These are phyloP conservation scores for Psilocybe cubensis DNA, from an alignment of 768 basidiomycete genomes.

Conservation along the genomic window DNA sequence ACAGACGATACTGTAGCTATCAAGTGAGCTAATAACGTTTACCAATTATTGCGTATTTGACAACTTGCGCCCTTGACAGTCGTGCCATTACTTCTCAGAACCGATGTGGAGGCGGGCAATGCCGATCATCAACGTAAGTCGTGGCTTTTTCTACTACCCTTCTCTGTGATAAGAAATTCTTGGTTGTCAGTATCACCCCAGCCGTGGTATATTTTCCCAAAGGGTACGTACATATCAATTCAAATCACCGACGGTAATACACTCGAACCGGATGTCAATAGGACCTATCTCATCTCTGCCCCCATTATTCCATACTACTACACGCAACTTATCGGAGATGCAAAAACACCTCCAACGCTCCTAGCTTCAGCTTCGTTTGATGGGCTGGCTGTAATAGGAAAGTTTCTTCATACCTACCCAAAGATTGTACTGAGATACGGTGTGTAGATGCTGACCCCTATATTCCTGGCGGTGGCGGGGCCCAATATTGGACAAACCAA, in stretches of 20 bases:
- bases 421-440: background rate
- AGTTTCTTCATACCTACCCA: too few species aligned
- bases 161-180: background rate
- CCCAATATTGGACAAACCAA: slow-evolving; percentile 64
- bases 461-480: slow-evolving; percentile 59
- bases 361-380: slow-evolving; percentile 62
- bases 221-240: slow-evolving; percentile 49
- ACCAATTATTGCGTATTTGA: background rate
- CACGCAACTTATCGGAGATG: slow-evolving; percentile 79
- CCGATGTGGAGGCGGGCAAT: slow-evolving; percentile 65
- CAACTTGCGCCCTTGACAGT: slow-evolving; percentile 39
- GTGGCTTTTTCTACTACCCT: background rate
- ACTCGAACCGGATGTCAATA: slow-evolving; percentile 32
- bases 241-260: too few species aligned
- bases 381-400: slow-evolving; percentile 82
- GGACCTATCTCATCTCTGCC: slow-evolving; percentile 68
- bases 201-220: slow-evolving; percentile 77
- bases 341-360: slow-evolving; percentile 66
- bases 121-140: slow-evolving; percentile 64
- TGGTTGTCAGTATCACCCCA: slow-evolving; percentile 54
- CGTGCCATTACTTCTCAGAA: slow-evolving; percentile 65
- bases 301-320: slow-evolving; percentile 78
- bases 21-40: slow-evolving; percentile 48
- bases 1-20: slow-evolving; percentile 79
- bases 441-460: slow-evolving; percentile 73